These are phyloP conservation scores for Trichothecium sympodiale DNA, from an alignment of 2,329 filamentous ascomycete genomes.

Conservation along the genomic window DNA sequence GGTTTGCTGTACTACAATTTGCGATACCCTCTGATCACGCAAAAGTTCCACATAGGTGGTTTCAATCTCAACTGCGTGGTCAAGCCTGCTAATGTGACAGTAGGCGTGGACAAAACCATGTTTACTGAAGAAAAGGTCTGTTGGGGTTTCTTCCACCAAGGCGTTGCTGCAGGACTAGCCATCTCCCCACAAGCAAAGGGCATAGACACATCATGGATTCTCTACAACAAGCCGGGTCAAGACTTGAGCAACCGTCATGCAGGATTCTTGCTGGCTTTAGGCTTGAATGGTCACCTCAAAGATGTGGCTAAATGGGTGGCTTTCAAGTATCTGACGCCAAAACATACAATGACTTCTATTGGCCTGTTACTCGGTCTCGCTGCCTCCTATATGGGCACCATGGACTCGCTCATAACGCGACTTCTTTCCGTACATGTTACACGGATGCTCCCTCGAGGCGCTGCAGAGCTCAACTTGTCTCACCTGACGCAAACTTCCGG, in stretches of 20 bases:
- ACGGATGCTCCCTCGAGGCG: constrained; percentile 81
- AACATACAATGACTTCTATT: constrained; percentile 98
- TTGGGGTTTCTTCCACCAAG: constrained; percentile 98
- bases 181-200: constrained; percentile 84
- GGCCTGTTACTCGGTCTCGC: constrained; percentile 86
- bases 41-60: constrained; percentile 79
- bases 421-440: constrained; percentile 93
- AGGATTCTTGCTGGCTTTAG: constrained; percentile 81
- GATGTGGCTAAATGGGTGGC: constrained; percentile 94
- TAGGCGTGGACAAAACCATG: constrained; percentile 78
- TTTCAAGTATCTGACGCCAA: constrained; percentile 98
- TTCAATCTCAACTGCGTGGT: constrained; percentile 90
- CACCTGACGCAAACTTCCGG: constrained; percentile 90
- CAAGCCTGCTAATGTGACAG: constrained; percentile 81
- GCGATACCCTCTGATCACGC: constrained; percentile 78
- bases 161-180: constrained; percentile 81
- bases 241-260: constrained; percentile 95
- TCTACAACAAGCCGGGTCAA: constrained; percentile 83
- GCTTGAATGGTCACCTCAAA: constrained; percentile 89
- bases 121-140: constrained; percentile 95
- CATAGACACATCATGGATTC: constrained; percentile 97
- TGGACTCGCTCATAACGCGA: constrained; percentile 91
- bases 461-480: constrained; percentile 88
- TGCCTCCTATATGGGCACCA: constrained; percentile 89
- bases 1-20: constrained; percentile 82